Percentiles rank a stretch among this genome's conserved stretches.
Conservation (phyloP, 441 rosid genomes). For the Adansonia madagascariensis region DNA sequence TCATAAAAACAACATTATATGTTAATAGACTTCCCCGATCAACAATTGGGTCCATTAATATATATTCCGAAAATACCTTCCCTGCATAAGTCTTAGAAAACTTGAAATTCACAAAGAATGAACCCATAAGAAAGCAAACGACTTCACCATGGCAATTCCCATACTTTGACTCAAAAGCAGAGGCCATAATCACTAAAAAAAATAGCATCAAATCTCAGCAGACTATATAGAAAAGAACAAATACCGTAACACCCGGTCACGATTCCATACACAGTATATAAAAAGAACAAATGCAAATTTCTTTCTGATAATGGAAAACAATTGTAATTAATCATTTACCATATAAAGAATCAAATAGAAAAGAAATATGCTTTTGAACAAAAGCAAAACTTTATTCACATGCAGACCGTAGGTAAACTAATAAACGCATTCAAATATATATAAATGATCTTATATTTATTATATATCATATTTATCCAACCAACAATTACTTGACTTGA, state of each 20-base stretch:
- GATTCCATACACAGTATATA: not conserved
- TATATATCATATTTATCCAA: too few species aligned
- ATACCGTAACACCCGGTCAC: not conserved
- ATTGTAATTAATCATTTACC: not conserved
- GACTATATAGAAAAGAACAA: not conserved
- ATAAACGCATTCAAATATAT: not conserved
- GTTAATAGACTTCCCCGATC: too few species aligned
- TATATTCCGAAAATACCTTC: too few species aligned
- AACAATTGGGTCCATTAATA: too few species aligned
- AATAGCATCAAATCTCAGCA: not conserved
- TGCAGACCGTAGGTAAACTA: constrained; percentile 8
- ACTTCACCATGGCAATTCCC: not conserved
- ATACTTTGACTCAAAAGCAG: not conserved
- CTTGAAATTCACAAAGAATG: not conserved
- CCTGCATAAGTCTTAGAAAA: constrained; percentile 12
- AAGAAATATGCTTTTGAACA: not conserved
- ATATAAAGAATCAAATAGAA: not conserved
- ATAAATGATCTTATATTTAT: too few species aligned
- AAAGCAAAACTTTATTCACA: constrained; percentile 1
- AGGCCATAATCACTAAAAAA: not conserved
- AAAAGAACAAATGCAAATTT: constrained; percentile 12
- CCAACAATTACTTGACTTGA: too few species aligned
- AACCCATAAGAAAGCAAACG: not conserved
- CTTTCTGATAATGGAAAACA: not conserved
- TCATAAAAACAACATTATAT: too few species aligned